Evolutionary conservation across 768 basidiomycete species (phyloP), one percentile per base, ranked within the genome.

Genomic region (Termitomyces bulborhizus): DNA sequence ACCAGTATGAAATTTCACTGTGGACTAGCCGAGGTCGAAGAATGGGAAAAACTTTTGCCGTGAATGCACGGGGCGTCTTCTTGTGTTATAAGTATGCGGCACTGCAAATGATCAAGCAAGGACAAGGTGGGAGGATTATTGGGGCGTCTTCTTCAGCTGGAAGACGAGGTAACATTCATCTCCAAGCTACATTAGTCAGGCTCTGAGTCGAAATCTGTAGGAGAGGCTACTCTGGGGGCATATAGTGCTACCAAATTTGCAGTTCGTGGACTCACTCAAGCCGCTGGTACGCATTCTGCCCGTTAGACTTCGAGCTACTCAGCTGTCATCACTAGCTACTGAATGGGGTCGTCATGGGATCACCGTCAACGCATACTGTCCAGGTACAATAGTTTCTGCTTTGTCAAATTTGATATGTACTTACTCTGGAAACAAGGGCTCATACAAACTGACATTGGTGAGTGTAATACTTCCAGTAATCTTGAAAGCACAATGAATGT

Each of bases 101-200:
- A 21, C 21, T 21, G 21, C 21, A 21, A 21, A 21, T 21, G 21
- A 21, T 21, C 21, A 21, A 21, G 21, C 21, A 77, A 63, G 74
- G 74, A 27, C 60, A 59, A 3, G 76, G 77, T 6, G 77, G 77
- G 0, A 64, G 74, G 42, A 73, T 78, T 26, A 69, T 78, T 18
- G 76, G 76, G 12, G 75, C 75, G 1, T 71, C 67, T 9, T 80
- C 77, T 4, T 56, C 73, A 0, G 68, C 65, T 1, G 76, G 75
- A 21, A 71, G 73, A 57, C 37, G 49, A 70, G 73, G 73, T 63
- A 32, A 3, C 31, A 15, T 37, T 15, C 45, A 13, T 29, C 9
- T 31, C 2, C 4, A 13, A 16, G 15, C 8, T 5, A 8, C 24
- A 3, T 46, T 7, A 37, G 13, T 24, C 27, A 13, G 26, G 18